Conservation (phyloP, 2,329 filamentous ascomycete species). For the Pyrenophora teres region DNA sequence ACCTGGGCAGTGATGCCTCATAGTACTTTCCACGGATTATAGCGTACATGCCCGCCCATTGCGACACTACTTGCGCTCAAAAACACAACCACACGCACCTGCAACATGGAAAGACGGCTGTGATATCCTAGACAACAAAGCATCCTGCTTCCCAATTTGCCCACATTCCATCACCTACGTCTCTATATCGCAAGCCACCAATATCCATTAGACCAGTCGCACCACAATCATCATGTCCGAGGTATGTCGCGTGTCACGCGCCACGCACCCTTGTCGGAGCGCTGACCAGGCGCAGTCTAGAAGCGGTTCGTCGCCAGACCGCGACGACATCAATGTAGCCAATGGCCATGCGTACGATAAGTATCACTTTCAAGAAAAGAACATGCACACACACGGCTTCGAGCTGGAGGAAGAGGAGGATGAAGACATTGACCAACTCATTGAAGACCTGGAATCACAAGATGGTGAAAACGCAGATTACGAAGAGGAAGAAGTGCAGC, state of each 20-base stretch:
- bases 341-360: constrained; percentile 14
- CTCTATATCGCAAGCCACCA: background rate
- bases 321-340: constrained; percentile 7
- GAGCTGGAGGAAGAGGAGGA: constrained; percentile 72
- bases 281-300: constrained; percentile 6
- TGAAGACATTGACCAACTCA: constrained; percentile 83
- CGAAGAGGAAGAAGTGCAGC: constrained; percentile 62
- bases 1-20: constrained; percentile 6
- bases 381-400: constrained; percentile 1
- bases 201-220: background rate
- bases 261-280: background rate
- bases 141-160: background rate
- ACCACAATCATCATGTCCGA: constrained; percentile 10
- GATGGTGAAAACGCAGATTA: constrained; percentile 71
- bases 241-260: constrained; percentile 1
- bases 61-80: background rate
- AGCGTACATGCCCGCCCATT: constrained; percentile 2
- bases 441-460: constrained; percentile 83
- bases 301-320: constrained; percentile 9
- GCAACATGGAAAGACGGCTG: background rate
- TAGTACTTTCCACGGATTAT: constrained; percentile 7
- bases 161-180: background rate
- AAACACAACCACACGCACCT: constrained; percentile 2
- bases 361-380: constrained; percentile 13
- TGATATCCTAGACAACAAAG: background rate